Evolutionary conservation across 495 filamentous ascomycete genomes (phyloP).

Genomic region (Lentithecium fluviatile): DNA sequence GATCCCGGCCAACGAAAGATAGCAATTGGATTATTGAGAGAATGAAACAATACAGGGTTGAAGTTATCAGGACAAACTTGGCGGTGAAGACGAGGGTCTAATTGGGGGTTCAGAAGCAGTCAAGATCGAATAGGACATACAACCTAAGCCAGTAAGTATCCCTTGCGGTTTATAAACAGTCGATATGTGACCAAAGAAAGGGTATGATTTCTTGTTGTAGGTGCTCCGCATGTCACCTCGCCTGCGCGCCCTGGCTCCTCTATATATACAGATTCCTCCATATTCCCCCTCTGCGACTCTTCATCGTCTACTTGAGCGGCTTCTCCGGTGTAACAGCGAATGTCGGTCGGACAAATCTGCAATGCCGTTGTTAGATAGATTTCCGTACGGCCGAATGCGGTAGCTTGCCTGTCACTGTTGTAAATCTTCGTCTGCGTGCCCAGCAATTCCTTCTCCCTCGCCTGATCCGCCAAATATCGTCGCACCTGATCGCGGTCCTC

Average conservation of each 20-base stretch:
- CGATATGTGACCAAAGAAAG: too few relatives aligned
- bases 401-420: constrained; percentile 77
- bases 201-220: too few relatives aligned
- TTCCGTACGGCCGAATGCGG: not conserved
- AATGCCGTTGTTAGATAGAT: not conserved
- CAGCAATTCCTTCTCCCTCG: constrained; percentile 82
- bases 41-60: too few relatives aligned
- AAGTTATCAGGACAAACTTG: too few relatives aligned
- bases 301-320: constrained; percentile 49
- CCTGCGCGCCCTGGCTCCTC: not conserved
- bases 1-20: too few relatives aligned
- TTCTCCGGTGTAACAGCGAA: constrained; percentile 60
- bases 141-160: too few relatives aligned
- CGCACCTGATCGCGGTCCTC: constrained; percentile 92
- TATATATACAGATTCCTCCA: constrained; percentile 25
- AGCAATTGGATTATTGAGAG: too few relatives aligned
- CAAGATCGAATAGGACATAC: too few relatives aligned
- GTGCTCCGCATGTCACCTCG: too few relatives aligned
- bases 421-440: constrained; percentile 79
- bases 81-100: too few relatives aligned
- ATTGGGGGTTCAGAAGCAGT: too few relatives aligned
- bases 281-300: constrained; percentile 4
- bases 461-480: constrained; percentile 78
- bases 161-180: too few relatives aligned
- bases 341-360: constrained; percentile 69